A percentile compares a stretch with the other conserved stretches of the same genome.
These are phyloP conservation scores for Ascobolus immersus DNA, from an alignment of 495 filamentous ascomycete species.

Conservation along the genomic window DNA sequence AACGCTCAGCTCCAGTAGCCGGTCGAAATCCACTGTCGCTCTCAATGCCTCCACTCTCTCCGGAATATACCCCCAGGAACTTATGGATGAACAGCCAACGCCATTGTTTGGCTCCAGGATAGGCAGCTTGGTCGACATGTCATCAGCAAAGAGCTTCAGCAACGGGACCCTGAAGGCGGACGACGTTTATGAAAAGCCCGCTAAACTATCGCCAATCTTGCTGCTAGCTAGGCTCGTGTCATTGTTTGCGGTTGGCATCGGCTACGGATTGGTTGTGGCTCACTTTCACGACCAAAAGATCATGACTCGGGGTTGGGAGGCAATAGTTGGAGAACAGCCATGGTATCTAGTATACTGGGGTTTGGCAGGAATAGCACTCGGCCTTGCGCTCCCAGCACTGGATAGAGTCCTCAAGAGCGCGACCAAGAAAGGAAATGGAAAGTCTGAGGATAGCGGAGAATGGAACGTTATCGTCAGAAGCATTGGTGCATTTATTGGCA, in stretches of 20 bases:
- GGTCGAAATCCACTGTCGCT: constrained; percentile 57
- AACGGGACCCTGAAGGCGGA: no score
- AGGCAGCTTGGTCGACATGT: no score
- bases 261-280: constrained; percentile 66
- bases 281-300: constrained; percentile 48
- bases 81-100: no score
- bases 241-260: constrained; percentile 57
- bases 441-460: constrained; percentile 26
- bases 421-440: constrained; percentile 8
- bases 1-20: constrained; percentile 20
- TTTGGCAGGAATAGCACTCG: constrained; percentile 44
- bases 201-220: constrained; percentile 16
- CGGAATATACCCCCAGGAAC: constrained; percentile 77
- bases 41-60: constrained; percentile 70
- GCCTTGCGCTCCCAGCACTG: constrained; percentile 60
- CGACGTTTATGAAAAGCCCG: no score
- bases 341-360: constrained; percentile 62
- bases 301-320: constrained; percentile 20
- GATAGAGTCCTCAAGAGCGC: constrained; percentile 35
- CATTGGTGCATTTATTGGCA: constrained; percentile 81
- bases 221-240: constrained; percentile 28
- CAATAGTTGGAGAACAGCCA: constrained; percentile 26
- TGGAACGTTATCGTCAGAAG: constrained; percentile 68
- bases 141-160: no score
- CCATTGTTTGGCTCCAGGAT: no score